Percentiles rank a stretch among this genome's conserved stretches.
Conservation (phyloP, 1,284 basidiomycete species). For the Acaromyces ingoldii region DNA sequence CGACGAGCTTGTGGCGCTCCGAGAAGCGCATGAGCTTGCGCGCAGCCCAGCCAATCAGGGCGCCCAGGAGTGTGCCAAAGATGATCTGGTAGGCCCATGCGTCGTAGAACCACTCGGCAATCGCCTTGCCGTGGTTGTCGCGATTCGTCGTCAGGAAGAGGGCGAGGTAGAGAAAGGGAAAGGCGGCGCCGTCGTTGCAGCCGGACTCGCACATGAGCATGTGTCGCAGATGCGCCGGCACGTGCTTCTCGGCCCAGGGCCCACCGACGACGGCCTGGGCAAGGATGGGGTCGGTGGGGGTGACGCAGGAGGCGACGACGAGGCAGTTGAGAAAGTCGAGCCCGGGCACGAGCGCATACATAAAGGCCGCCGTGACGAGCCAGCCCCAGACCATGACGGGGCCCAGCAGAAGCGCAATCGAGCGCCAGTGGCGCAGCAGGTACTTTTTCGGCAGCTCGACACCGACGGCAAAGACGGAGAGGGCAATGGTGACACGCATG, state of each 20-base stretch:
- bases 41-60: constrained; percentile 72
- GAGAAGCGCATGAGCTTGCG: constrained; percentile 94
- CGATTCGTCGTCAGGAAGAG: constrained; percentile 80
- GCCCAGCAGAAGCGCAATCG: constrained; percentile 75
- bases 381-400: constrained; percentile 83
- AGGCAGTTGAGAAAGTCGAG: constrained; percentile 54
- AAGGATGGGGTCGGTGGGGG: constrained; percentile 82
- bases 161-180: constrained; percentile 90
- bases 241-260: constrained; percentile 96
- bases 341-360: constrained; percentile 39
- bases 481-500: constrained; percentile 89
- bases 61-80: constrained; percentile 74
- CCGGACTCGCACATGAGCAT: constrained; percentile 88
- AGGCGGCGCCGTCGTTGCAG: constrained; percentile 68
- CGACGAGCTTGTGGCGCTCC: constrained; percentile 80
- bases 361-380: constrained; percentile 68
- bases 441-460: constrained; percentile 63
- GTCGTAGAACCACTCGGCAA: constrained; percentile 45
- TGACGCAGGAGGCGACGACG: constrained; percentile 86
- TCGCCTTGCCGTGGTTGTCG: constrained; percentile 62
- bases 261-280: constrained; percentile 74
- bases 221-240: constrained; percentile 90
- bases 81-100: constrained; percentile 68
- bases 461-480: constrained; percentile 96
- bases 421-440: constrained; percentile 83